These are phyloP conservation scores for Blastobotrys buckinghamii DNA, from an alignment of 1,139 yeast species.

Conservation along the genomic window DNA sequence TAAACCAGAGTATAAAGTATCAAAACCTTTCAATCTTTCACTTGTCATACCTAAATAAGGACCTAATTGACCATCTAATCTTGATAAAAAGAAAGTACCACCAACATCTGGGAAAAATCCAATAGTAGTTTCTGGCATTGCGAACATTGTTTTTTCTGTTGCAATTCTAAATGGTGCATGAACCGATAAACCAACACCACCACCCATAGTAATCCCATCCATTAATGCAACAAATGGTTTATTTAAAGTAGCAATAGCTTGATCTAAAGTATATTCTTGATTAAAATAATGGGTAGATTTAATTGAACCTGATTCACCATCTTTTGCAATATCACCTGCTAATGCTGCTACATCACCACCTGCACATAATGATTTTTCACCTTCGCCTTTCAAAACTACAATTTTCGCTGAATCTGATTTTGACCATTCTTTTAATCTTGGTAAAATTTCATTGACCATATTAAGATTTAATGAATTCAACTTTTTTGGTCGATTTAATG, in stretches of 20 bases:
- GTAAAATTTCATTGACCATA: slow-evolving; percentile 71
- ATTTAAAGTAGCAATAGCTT: slow-evolving; percentile 67
- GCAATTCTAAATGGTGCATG: slow-evolving; percentile 95
- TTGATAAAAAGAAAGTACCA: slow-evolving; percentile 80
- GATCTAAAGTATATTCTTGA: slow-evolving; percentile 76
- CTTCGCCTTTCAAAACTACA: slow-evolving; percentile 63
- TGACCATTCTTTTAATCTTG: slow-evolving; percentile 70
- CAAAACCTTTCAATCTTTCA: slow-evolving; percentile 66
- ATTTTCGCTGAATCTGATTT: slow-evolving; percentile 61
- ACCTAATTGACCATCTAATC: slow-evolving; percentile 77
- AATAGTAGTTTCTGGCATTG: slow-evolving; percentile 98
- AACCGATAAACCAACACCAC: slow-evolving; percentile 89
- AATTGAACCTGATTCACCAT: slow-evolving; percentile 33
- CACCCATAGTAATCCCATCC: slow-evolving; percentile 98
- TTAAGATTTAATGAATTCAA: slow-evolving; percentile 77
- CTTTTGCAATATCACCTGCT: slow-evolving; percentile 43
- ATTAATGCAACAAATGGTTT: slow-evolving; percentile 81
- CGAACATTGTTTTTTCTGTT: slow-evolving; percentile 82
- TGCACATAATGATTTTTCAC: slow-evolving; percentile 46
- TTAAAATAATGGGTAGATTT: slow-evolving; percentile 62
- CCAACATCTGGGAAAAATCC: slow-evolving; percentile 98
- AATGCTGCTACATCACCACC: slow-evolving; percentile 93
- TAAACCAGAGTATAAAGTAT: slow-evolving; percentile 73
- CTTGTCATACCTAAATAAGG: slow-evolving; percentile 86
- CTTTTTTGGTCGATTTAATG: slow-evolving; percentile 75